Percentiles rank a stretch among this genome's conserved stretches.
phyloP scores from a whole-genome alignment of 305 asterid species.

The Euphrasia arctica region DNA sequence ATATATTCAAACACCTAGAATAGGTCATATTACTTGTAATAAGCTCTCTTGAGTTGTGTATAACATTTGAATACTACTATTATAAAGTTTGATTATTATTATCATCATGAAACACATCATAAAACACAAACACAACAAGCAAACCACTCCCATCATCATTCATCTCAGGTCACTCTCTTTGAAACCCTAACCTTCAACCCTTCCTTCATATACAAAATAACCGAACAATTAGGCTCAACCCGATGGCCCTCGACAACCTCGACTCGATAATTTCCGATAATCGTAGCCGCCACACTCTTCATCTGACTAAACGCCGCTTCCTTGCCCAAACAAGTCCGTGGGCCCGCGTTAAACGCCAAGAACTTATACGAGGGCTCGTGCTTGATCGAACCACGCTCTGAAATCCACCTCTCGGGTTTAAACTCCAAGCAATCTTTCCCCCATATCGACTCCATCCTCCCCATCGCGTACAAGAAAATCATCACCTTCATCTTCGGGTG shows the following conservation, averaged over 20 bases:
- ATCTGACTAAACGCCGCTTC: constrained; percentile 41
- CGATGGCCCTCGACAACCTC: constrained; percentile 39
- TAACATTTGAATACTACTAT: background rate
- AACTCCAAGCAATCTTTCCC: constrained; percentile 55
- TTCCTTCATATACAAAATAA: constrained; percentile 55
- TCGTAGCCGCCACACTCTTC: constrained; percentile 39
- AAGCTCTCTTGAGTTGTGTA: constrained; percentile 14
- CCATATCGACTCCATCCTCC: constrained; percentile 59
- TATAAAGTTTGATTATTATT: background rate
- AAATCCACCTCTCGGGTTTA: constrained; percentile 68
- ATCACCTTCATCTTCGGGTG: constrained; percentile 46
- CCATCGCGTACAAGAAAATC: constrained; percentile 58
- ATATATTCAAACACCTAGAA: constrained; percentile 22
- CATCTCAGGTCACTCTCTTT: constrained; percentile 27
- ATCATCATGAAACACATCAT: background rate
- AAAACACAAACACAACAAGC: too few relatives aligned
- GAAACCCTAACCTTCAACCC: constrained; percentile 52
- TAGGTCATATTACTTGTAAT: constrained; percentile 14
- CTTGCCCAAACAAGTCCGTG: constrained; percentile 48
- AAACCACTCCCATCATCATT: too few relatives aligned
- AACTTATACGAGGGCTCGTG: constrained; percentile 70
- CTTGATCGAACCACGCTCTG: constrained; percentile 42
- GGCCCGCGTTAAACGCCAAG: constrained; percentile 67
- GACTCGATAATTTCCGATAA: constrained; percentile 34
- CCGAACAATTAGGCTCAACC: constrained; percentile 46